Evolutionary conservation across 2,329 filamentous ascomycete genomes (phyloP), one percentile per base, ranked within the genome.

Genomic region (Colletotrichum scovillei): DNA sequence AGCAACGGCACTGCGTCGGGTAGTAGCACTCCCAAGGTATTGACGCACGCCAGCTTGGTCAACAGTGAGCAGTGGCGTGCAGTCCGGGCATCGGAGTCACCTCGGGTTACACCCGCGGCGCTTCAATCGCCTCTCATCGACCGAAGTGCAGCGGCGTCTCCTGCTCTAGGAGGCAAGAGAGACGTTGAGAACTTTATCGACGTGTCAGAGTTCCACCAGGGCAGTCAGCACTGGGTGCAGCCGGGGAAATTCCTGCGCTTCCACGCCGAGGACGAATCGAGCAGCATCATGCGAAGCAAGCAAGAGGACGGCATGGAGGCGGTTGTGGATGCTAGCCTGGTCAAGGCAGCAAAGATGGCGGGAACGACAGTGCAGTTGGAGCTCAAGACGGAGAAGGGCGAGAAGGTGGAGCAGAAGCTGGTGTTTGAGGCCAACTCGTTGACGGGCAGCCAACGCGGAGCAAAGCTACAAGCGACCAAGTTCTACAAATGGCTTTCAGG

Each of bases 21-120:
- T 5, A 67, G 30, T 53, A 72, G 38, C 35, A 74, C 72, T 12
- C 63, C 72, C 2, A 62, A 69, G 16, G 22, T 74, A n/a, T 3
- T 74, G 26, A 32, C 32, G 7, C 53, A 60, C 24, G 19, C 26
- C 24, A 66, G 19, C 28, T 30, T 72, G 28, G 22, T 60, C 32
- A 59, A 60, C 11, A 67, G 65, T 28, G 73, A 69, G 9, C 70
- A 71, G 12, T 75, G 73, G 73, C 62, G 66, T 22, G 73, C 71
- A 22, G 46, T 75, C 2, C 65, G 73, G 7, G 22, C 62, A 8
- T 74, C 73, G 4, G 52, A 75, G n/a, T 75, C 70, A n/a, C 73
- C 73, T 19, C 38, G 14, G 5, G 53, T 56, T 7, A 32, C 70
- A 19, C 56, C 70, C 11, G 56, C 35, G 16, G 35, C 53, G 5